Conservation (phyloP, 2,329 filamentous ascomycete species). For the Venturia pyrina region DNA sequence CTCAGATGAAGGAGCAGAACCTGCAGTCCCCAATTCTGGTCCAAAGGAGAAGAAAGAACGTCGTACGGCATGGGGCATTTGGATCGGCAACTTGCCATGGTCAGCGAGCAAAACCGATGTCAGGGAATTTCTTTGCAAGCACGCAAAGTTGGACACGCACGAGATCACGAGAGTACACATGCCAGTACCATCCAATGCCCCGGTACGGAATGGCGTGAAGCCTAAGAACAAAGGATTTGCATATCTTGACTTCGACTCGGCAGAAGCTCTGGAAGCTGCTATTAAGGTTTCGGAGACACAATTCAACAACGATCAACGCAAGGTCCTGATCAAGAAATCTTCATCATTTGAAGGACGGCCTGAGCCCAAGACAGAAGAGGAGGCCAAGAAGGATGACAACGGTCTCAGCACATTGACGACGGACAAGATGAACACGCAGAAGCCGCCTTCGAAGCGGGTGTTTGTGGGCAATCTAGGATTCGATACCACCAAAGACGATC, state of each 20-base stretch:
- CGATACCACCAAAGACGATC: conserved; percentile 58
- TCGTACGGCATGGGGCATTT: conserved; percentile 76
- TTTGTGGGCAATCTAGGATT: conserved; percentile 60
- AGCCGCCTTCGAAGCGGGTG: conserved; percentile 65
- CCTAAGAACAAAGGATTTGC: conserved; percentile 85
- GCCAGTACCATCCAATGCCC: conserved; percentile 45
- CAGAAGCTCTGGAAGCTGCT: conserved; percentile 61
- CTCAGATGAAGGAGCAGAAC: conserved; percentile 20
- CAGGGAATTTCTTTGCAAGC: conserved; percentile 67
- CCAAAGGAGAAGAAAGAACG: conserved; percentile 26
- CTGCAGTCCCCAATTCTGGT: conserved; percentile 13
- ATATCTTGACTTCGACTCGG: conserved; percentile 78
- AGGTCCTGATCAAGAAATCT: conserved; percentile 85
- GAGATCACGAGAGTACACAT: conserved; percentile 80
- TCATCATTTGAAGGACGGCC: conserved; percentile 87
- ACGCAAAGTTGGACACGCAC: conserved; percentile 47
- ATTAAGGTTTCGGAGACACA: conserved; percentile 79
- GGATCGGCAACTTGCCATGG: conserved; percentile 95
- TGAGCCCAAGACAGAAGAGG: conserved; percentile 27
- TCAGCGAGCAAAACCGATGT: conserved; percentile 63
- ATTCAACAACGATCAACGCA: conserved; percentile 51
- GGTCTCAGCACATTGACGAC: conserved; percentile 16
- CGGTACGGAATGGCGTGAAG: conserved; percentile 34
- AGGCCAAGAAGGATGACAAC: conserved; percentile 2
- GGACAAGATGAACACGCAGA: conserved; percentile 29